These are phyloP conservation scores for Protomyces inundatus DNA, from an alignment of 1,139 yeast species.

Conservation along the genomic window DNA sequence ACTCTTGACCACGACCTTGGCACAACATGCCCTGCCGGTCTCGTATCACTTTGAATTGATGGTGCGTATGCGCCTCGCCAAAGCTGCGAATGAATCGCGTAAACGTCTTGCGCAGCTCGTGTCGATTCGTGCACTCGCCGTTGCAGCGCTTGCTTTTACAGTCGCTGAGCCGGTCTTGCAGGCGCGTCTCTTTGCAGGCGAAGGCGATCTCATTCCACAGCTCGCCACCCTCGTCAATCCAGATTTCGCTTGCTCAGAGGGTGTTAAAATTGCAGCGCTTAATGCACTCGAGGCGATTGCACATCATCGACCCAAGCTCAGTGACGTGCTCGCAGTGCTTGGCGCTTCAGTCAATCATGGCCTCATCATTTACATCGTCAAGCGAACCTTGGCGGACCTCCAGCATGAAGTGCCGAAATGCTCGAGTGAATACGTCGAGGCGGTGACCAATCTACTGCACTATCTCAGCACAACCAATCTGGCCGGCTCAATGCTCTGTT, in stretches of 20 bases:
- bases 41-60: slow-evolving; percentile 23
- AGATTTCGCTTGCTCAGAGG: slow-evolving; percentile 48
- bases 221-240: slow-evolving; percentile 66
- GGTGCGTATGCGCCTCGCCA: slow-evolving; percentile 22
- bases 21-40: slow-evolving; percentile 12
- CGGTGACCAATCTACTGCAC: slow-evolving; percentile 34
- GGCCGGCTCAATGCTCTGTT: slow-evolving; percentile 31
- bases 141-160: slow-evolving; percentile 45
- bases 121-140: slow-evolving; percentile 63
- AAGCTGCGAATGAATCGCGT: slow-evolving; percentile 37
- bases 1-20: slow-evolving; percentile 1
- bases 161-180: slow-evolving; percentile 31
- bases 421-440: slow-evolving; percentile 27
- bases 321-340: slow-evolving; percentile 71
- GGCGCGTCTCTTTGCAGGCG: slow-evolving; percentile 63
- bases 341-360: slow-evolving; percentile 94
- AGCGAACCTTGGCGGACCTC: slow-evolving; percentile 53
- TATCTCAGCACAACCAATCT: slow-evolving; percentile 30
- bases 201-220: slow-evolving; percentile 68
- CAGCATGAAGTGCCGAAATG: slow-evolving; percentile 39
- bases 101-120: slow-evolving; percentile 53
- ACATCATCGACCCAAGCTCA: slow-evolving; percentile 62
- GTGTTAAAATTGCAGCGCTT: slow-evolving; percentile 56
- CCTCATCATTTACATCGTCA: slow-evolving; percentile 62
- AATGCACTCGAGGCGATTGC: slow-evolving; percentile 70